Evolutionary conservation across 257 asterid species (phyloP), one percentile per base, ranked within the genome.

Genomic region (Scutellaria galericulata): DNA sequence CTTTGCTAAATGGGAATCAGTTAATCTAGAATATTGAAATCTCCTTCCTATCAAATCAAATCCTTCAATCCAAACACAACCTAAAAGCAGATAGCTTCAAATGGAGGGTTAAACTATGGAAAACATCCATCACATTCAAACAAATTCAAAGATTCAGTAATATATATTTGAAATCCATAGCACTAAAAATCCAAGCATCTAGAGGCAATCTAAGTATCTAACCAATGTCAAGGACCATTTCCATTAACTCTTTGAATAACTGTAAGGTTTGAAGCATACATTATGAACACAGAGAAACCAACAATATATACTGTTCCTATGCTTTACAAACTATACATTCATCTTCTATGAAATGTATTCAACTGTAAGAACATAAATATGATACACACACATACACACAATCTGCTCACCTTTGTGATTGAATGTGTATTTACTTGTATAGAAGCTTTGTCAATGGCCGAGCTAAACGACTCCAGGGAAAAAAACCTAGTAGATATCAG

Each of bases 401-500:
- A 54, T 46, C 24, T 64, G 57, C 66, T 74, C 56, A 5, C 41
- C 53, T 56, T 22, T 24, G 18, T 48, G 13, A 51, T 70, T 10
- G 5, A 59, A 53, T 61, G 35, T 37, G 41, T 67, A 63, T 72
- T 27, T 56, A 79, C 80, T 42, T 7, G n/a, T 61, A 53, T n/a
- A 20, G 35, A n/a, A 70, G 57, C 62, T 57, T 57, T 52, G 52
- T 64, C 39, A 6, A 42, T 61, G 40, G 70, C 35, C 2, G 44
- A 22, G 67, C 35, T 14, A 1, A 52, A 41, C 10, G 63, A 57
- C 58, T 27, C 74, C 61, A 10, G 71, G 75, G 76, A 44, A 78
- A 72, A 68, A 78, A 45, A 58, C 61, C 79, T 69, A 73, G 79
- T 68, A 76, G 76, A n/a, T 44, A 41, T 75, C 68, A 44, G 66